Conservation (phyloP, 176 grass and related monocot species). For the Musa schizocarpa region DNA sequence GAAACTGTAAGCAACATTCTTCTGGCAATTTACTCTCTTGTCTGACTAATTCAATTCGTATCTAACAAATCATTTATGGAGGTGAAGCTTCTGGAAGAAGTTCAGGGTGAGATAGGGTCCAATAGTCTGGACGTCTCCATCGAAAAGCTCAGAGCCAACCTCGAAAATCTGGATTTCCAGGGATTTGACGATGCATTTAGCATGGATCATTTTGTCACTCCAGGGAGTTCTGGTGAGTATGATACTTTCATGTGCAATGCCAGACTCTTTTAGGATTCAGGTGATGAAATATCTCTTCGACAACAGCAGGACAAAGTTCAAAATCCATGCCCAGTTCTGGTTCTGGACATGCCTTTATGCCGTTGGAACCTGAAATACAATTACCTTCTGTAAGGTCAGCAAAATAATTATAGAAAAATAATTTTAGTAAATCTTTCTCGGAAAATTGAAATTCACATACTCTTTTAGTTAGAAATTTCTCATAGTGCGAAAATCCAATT, state of each 20-base stretch:
- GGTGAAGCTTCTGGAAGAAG: slow-evolving; percentile 44
- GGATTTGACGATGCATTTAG: slow-evolving; percentile 25
- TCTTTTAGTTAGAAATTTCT: too few species aligned
- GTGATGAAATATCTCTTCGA: neutral
- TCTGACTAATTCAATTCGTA: slow-evolving; percentile 14
- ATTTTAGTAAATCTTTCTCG: too few species aligned
- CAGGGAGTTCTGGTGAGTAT: slow-evolving; percentile 63
- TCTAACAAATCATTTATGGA: slow-evolving; percentile 23
- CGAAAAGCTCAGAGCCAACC: slow-evolving; percentile 47
- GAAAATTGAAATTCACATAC: too few species aligned
- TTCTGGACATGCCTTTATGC: slow-evolving; percentile 29
- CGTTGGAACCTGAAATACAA: slow-evolving; percentile 47
- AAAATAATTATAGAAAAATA: neutral
- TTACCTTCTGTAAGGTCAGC: slow-evolving; percentile 43
- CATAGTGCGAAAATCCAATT: too few species aligned
- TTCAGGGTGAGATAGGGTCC: slow-evolving; percentile 32
- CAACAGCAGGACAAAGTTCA: slow-evolving; percentile 33
- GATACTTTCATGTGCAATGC: neutral
- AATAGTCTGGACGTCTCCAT: slow-evolving; percentile 37
- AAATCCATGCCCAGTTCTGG: slow-evolving; percentile 71
- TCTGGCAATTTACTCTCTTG: slow-evolving; percentile 2
- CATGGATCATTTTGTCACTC: slow-evolving; percentile 54
- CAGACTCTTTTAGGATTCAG: neutral
- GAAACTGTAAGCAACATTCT: slow-evolving; percentile 22
- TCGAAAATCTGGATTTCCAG: slow-evolving; percentile 26